Evolutionary conservation across 176 grass and related monocot genomes (phyloP).

Genomic region (Pharus latifolius): DNA sequence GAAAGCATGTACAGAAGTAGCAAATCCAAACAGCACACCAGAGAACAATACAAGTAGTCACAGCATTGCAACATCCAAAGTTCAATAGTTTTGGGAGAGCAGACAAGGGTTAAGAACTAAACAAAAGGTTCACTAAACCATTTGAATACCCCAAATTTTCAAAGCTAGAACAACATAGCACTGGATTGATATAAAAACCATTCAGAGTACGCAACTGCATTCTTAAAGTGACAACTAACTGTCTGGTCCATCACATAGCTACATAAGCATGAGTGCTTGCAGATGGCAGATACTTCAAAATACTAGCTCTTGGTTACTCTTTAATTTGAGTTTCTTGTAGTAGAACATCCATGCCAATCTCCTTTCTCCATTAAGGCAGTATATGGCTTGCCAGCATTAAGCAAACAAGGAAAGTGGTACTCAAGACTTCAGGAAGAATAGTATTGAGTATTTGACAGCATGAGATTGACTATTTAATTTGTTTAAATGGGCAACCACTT

Average conservation of each 20-base stretch:
- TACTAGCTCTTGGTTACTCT: neutral
- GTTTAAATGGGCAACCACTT: too few species aligned
- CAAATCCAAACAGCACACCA: neutral
- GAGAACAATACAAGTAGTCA: neutral
- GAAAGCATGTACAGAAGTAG: neutral
- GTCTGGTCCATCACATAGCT: neutral
- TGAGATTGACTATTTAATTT: too few species aligned
- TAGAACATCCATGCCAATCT: neutral
- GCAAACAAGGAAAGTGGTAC: too few species aligned
- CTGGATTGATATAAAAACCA: neutral
- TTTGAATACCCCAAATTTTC: neutral
- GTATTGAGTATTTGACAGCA: too few species aligned
- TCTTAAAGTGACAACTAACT: neutral
- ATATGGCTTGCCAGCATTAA: neutral
- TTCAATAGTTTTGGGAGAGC: neutral
- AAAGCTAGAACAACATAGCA: neutral
- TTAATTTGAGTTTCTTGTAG: neutral
- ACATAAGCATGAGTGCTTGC: neutral
- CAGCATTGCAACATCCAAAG: neutral
- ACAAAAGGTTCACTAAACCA: neutral
- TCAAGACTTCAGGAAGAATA: too few species aligned
- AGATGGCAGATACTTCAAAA: neutral
- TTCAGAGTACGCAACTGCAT: neutral
- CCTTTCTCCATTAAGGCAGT: neutral
- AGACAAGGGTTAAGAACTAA: neutral